These are phyloP conservation scores for Candida pini DNA, from an alignment of 805 yeast genomes.

Conservation along the genomic window DNA sequence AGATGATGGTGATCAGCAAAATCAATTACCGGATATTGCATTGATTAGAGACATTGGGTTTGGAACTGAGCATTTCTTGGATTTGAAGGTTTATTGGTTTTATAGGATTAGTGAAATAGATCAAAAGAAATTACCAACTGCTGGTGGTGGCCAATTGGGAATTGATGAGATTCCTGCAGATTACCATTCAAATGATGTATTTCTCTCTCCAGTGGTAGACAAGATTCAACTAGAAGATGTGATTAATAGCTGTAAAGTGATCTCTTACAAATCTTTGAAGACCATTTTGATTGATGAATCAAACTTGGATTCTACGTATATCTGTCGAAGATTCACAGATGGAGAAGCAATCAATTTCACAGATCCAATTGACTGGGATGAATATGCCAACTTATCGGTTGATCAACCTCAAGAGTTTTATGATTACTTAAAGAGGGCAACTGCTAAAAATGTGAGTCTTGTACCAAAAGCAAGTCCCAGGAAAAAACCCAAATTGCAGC, in stretches of 20 bases:
- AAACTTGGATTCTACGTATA: conserved; percentile 26
- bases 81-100: conserved; percentile 44
- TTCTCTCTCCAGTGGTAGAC: conserved; percentile 46
- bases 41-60: conserved; percentile 46
- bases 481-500: conserved; percentile 7
- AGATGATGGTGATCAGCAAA: conserved; percentile 18
- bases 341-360: conserved; percentile 30
- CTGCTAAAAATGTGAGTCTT: conserved; percentile 10
- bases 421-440: conserved; percentile 27
- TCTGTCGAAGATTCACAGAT: conserved; percentile 40
- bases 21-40: conserved; percentile 35
- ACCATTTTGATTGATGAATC: conserved; percentile 34
- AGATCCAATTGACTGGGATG: conserved; percentile 35
- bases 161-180: conserved; percentile 16
- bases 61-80: conserved; percentile 45
- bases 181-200: conserved; percentile 40
- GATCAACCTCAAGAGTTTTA: conserved; percentile 28
- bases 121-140: conserved; percentile 19
- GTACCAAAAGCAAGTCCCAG: conserved; percentile 1
- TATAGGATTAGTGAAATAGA: conserved; percentile 37
- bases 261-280: conserved; percentile 32
- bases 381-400: conserved; percentile 20
- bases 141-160: conserved; percentile 11
- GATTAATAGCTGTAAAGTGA: conserved; percentile 38
- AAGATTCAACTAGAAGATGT: conserved; percentile 40